Conservation (phyloP, 192 early-diverging fungal species). For the Backusella circina region DNA sequence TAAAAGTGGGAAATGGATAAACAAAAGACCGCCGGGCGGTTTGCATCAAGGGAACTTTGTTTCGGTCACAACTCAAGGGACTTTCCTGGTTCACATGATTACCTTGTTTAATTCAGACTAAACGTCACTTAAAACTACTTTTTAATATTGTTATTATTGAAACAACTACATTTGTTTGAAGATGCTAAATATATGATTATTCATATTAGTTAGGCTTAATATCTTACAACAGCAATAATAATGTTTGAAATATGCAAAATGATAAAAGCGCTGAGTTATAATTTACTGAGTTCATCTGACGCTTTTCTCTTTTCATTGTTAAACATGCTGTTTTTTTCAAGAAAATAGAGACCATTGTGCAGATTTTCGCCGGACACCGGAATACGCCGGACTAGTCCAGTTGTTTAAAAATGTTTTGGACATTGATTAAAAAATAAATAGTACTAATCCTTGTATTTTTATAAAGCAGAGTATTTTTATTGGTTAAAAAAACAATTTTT, state of each 20-base stretch:
- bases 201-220: background rate
- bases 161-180: background rate
- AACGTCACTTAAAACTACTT: background rate
- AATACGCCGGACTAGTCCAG: too few relatives aligned
- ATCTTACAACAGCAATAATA: background rate
- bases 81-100: background rate
- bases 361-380: too few relatives aligned
- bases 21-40: background rate
- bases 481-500: too few relatives aligned
- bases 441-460: too few relatives aligned
- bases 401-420: too few relatives aligned
- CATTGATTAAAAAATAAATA: too few relatives aligned
- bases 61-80: background rate
- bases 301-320: background rate
- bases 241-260: background rate
- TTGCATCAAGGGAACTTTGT: background rate
- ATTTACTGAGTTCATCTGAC: background rate
- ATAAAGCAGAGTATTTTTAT: too few relatives aligned
- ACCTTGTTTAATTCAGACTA: background rate
- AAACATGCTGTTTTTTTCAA: too few relatives aligned
- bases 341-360: too few relatives aligned
- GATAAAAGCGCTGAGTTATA: background rate
- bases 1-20: background rate
- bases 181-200: background rate
- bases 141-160: background rate